Evolutionary conservation across 2,329 filamentous ascomycete genomes (phyloP).

Genomic region (Exophiala sp.): DNA sequence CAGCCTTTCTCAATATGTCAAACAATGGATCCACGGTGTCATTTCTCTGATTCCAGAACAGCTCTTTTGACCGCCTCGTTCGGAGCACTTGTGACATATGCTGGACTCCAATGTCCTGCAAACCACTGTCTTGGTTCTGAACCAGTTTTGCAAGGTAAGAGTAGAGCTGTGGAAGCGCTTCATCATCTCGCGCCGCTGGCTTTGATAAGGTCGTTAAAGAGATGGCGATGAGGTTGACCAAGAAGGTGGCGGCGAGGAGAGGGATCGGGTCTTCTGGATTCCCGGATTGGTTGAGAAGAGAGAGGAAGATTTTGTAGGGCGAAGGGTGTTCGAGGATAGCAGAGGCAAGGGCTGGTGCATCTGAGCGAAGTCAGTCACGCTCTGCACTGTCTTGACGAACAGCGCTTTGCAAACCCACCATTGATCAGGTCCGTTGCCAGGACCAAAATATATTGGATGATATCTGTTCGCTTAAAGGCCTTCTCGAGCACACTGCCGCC

Average conservation of each 20-base stretch:
- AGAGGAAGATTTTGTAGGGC: constrained; percentile 70
- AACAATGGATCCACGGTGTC: constrained; percentile 79
- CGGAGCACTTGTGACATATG: constrained; percentile 81
- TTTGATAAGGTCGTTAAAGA: constrained; percentile 58
- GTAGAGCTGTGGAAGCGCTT: constrained; percentile 75
- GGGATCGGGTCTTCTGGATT: constrained; percentile 84
- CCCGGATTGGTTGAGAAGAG: constrained; percentile 74
- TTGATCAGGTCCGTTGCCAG: constrained; percentile 81
- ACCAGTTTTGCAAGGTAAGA: constrained; percentile 78
- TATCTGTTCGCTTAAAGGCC: constrained; percentile 77
- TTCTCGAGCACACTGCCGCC: constrained; percentile 75
- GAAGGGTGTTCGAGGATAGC: constrained; percentile 66
- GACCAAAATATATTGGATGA: constrained; percentile 91
- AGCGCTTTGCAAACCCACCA: constrained; percentile 45
- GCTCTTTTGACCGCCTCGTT: constrained; percentile 63
- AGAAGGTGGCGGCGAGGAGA: constrained; percentile 79
- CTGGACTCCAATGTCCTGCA: constrained; percentile 93
- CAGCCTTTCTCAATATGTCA: constrained; percentile 69
- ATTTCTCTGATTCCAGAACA: constrained; percentile 87
- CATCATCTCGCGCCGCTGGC: constrained; percentile 56
- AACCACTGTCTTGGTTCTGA: constrained; percentile 76
- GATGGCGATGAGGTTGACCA: constrained; percentile 69
- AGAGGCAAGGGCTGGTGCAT: constrained; percentile 70
- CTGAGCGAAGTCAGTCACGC: constrained; percentile 43
- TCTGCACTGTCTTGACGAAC: too few species aligned